phyloP scores from a whole-genome alignment of 1,284 basidiomycete genomes.

The Rhodotorula sp. region DNA sequence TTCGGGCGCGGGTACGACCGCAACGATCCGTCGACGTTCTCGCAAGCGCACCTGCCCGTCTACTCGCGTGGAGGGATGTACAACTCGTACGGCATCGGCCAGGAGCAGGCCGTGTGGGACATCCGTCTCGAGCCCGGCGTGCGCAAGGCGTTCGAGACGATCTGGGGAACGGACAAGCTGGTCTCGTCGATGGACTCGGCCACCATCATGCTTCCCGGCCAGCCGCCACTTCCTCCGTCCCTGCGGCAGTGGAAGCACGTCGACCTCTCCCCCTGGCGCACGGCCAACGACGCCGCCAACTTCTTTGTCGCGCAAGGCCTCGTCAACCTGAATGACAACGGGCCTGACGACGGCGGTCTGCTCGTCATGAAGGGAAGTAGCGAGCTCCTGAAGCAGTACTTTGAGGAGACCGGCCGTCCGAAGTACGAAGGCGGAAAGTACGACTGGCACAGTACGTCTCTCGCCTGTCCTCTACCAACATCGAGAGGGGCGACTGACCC shows the following conservation, averaged over 20 bases:
- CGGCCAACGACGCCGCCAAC: slow-evolving; percentile 19
- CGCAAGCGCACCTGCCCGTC: slow-evolving; percentile 43
- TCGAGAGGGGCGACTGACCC: neutral
- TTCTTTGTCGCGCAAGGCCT: slow-evolving; percentile 54
- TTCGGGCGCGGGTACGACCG: slow-evolving; percentile 47
- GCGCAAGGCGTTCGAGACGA: slow-evolving; percentile 26
- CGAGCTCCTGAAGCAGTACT: slow-evolving; percentile 50
- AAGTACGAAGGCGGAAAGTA: slow-evolving; percentile 13
- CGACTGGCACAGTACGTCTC: slow-evolving; percentile 8
- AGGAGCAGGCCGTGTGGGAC: slow-evolving; percentile 41
- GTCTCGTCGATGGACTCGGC: slow-evolving; percentile 27
- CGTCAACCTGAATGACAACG: slow-evolving; percentile 52
- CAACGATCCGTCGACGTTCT: slow-evolving; percentile 44
- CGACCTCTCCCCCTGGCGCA: slow-evolving; percentile 42
- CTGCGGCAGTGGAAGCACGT: slow-evolving; percentile 47
- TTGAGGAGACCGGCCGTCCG: slow-evolving; percentile 46
- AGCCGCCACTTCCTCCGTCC: neutral
- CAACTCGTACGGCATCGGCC: slow-evolving; percentile 14
- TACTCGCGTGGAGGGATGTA: slow-evolving; percentile 36
- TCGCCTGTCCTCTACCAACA: no score
- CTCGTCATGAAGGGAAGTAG: slow-evolving; percentile 52
- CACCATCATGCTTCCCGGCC: slow-evolving; percentile 26
- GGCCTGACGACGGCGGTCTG: slow-evolving; percentile 53
- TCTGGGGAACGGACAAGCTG: slow-evolving; percentile 40
- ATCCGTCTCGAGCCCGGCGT: slow-evolving; percentile 36